Conservation (phyloP, 208 protist species). For the Leishmania gerbilli region DNA sequence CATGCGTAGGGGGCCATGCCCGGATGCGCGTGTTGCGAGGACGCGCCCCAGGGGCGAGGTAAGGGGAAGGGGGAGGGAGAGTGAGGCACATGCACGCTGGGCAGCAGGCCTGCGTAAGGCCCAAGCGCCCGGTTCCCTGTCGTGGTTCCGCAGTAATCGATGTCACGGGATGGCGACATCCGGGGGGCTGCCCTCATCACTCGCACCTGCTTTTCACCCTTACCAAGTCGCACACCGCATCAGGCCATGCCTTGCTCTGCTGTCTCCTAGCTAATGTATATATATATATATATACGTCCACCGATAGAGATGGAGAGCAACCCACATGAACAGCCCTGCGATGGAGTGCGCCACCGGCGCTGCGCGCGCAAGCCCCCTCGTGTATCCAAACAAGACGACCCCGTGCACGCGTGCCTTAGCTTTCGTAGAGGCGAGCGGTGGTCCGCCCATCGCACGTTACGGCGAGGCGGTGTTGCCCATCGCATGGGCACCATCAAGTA, state of each 20-base stretch:
- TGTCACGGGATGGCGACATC: neutral
- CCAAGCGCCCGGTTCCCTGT: neutral
- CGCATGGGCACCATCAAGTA: neutral
- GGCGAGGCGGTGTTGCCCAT: neutral
- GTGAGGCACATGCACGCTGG: neutral
- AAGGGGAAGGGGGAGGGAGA: neutral
- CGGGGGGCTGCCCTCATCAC: neutral
- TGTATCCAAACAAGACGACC: neutral
- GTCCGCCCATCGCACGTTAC: neutral
- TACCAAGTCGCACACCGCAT: neutral
- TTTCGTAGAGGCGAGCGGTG: neutral
- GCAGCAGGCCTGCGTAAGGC: neutral
- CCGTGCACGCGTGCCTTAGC: neutral
- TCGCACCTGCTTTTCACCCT: neutral
- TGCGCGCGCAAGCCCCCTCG: neutral
- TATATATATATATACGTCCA: constrained; percentile 7
- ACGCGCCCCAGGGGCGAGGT: too few species aligned
- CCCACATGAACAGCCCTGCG: neutral
- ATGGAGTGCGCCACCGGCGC: neutral
- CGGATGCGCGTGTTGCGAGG: neutral
- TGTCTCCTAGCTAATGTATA: neutral
- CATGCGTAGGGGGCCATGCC: neutral
- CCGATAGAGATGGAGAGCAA: neutral
- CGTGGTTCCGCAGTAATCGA: neutral
- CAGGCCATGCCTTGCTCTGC: neutral